These are phyloP conservation scores for Podaxis sp. DNA, from an alignment of 768 basidiomycete genomes.

Conservation along the genomic window DNA sequence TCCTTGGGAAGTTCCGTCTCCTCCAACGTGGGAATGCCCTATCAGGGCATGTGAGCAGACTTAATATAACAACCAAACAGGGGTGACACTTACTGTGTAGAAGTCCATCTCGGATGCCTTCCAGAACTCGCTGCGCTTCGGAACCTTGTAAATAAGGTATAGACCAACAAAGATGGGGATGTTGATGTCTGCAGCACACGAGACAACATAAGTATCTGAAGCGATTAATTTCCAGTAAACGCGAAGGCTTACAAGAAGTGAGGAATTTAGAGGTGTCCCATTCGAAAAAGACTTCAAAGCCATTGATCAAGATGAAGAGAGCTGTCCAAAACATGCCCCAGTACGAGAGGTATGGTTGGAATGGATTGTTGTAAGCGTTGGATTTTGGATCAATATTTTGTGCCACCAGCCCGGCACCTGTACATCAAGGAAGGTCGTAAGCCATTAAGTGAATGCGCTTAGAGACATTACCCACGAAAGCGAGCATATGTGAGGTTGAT, in stretches of 20 bases:
- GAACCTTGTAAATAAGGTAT: slow-evolving; percentile 46
- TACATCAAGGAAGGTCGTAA: not conserved
- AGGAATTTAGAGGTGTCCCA: slow-evolving; percentile 56
- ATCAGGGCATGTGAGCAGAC: not conserved
- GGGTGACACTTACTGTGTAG: slow-evolving; percentile 47
- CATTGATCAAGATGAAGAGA: slow-evolving; percentile 56
- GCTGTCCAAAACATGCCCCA: slow-evolving; percentile 70
- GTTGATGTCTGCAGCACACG: slow-evolving; percentile 37
- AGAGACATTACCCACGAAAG: slow-evolving; percentile 52
- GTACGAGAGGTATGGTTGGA: slow-evolving; percentile 69
- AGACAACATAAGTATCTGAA: slow-evolving; percentile 1
- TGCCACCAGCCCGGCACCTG: slow-evolving; percentile 59
- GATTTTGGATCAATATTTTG: slow-evolving; percentile 65
- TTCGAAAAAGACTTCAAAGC: slow-evolving; percentile 61
- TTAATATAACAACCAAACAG: not conserved
- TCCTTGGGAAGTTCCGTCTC: slow-evolving; percentile 61
- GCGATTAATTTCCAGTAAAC: not conserved
- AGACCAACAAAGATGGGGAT: slow-evolving; percentile 44
- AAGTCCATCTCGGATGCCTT: slow-evolving; percentile 69
- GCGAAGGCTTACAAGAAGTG: slow-evolving; percentile 35
- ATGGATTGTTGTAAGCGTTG: slow-evolving; percentile 59
- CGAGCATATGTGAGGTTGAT: slow-evolving; percentile 73
- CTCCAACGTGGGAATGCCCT: slow-evolving; percentile 69
- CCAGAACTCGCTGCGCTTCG: slow-evolving; percentile 47
- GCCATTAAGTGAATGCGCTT: not conserved